Base-by-base conservation (phyloP, 768 basidiomycete genomes). In the Xerocomus brunneocitrinus region DNA sequence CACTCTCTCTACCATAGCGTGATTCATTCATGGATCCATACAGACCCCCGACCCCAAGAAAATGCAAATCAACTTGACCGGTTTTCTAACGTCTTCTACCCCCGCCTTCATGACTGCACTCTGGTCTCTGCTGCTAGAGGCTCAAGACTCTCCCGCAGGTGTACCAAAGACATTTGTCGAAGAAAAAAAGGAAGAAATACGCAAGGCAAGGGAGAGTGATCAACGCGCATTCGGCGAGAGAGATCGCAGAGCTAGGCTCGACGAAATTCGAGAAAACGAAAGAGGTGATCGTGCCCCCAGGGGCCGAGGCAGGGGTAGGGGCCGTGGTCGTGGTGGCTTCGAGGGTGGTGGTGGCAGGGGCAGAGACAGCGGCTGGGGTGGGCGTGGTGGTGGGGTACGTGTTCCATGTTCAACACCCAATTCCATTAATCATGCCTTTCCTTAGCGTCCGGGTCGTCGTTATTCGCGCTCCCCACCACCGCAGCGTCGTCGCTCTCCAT, bases 21-120 rank as follows among this genome's bases (percentile, higher is more conserved):
- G 31, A 39, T 13, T 48, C 28, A 28, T 10, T 50, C 25, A 10
- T 52, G 61, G 10, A 44, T 35, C 8, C 36, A 16, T 31, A 16
- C 64, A 95, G 92, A 83, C 80, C 5, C 91, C 92, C 10, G 95
- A 98, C 70, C 91, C 94, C 5, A 85, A 84, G 69, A 94, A 90
- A 73, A 94, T 98, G 86, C 94, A 98, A 71, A 93, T 98, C 56
- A 86, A 87, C 64, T 72, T 99, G 25, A 90, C 89, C 3, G 95
- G 95, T 8, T 99, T 99, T 70, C 79, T 99, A 53, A 89, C 90
- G 4, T 83, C 85, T 58, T 83, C 91, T 53, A 97, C 97, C 0
- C 76, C 89, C 0, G 68, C 76, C 0, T 99, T 99, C 71, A 97
- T 97, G 94, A 68, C 74, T 5, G 78, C 84, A 1, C 79, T 99